These are phyloP conservation scores for Barnettozyma wickerhamii DNA, from an alignment of 805 yeast species.

Conservation along the genomic window DNA sequence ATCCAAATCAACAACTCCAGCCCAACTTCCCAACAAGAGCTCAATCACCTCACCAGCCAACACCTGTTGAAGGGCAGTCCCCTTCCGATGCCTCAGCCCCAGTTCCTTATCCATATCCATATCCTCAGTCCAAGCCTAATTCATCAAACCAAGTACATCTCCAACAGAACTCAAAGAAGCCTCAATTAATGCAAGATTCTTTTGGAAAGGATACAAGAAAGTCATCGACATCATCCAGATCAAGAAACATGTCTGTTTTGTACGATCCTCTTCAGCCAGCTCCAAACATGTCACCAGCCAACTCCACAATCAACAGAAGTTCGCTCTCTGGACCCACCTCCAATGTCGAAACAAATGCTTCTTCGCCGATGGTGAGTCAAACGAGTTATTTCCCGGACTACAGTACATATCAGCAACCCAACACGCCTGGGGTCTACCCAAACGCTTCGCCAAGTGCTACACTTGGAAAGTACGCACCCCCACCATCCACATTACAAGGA, in stretches of 20 bases:
- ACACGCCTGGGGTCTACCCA: no score
- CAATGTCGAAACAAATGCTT: conserved; percentile 6
- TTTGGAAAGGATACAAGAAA: conserved; percentile 19
- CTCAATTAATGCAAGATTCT: conserved; percentile 22
- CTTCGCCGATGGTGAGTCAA: conserved; percentile 7
- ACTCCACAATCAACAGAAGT: conserved; percentile 10
- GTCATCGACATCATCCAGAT: conserved; percentile 18
- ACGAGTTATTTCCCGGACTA: conserved; percentile 22
- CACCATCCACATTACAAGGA: no score
- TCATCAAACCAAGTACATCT: conserved; percentile 4
- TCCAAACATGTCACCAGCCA: conserved; percentile 15
- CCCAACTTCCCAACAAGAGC: conserved; percentile 1
- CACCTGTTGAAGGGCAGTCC: conserved; percentile 6
- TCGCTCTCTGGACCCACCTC: conserved; percentile 18
- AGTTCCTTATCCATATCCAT: conserved; percentile 24
- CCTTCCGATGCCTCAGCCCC: conserved; percentile 15
- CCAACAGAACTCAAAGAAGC: conserved; percentile 7
- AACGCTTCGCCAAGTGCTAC: no score
- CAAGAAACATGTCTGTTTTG: conserved; percentile 24
- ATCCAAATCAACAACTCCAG: conserved; percentile 1
- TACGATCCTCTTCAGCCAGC: conserved; percentile 26
- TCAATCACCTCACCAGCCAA: conserved; percentile 3
- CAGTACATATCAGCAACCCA: conserved; percentile 9
- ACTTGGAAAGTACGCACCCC: neutral
- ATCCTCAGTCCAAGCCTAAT: conserved; percentile 14